phyloP scores from a whole-genome alignment of 331 rosid genomes.

The Acacia pycnantha region DNA sequence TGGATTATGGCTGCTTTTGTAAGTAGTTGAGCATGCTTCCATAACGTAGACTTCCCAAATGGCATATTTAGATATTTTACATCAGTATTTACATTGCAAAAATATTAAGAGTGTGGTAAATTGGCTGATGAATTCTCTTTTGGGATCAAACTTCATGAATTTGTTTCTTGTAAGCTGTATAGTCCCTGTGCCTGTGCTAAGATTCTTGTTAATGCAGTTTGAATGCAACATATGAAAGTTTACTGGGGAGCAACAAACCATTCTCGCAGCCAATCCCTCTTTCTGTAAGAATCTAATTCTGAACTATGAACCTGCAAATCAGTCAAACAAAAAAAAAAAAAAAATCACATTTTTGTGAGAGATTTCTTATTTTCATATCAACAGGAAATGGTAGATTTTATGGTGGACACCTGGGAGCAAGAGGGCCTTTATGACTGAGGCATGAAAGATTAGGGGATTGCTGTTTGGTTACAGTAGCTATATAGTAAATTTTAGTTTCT shows the following conservation, averaged over 20 bases:
- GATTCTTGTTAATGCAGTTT: constrained; percentile 56
- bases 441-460: constrained; percentile 11
- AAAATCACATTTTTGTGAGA: no score
- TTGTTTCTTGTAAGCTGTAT: constrained; percentile 1
- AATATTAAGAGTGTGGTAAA: background rate
- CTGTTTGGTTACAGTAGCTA: constrained; percentile 13
- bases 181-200: constrained; percentile 36
- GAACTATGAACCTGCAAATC: background rate
- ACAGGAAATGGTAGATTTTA: constrained; percentile 93
- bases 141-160: constrained; percentile 22
- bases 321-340: no score
- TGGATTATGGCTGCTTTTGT: background rate
- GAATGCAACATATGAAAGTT: constrained; percentile 67
- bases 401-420: constrained; percentile 81
- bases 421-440: constrained; percentile 69
- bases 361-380: background rate
- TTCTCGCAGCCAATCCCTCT: constrained; percentile 68
- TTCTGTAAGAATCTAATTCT: constrained; percentile 45
- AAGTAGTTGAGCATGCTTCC: background rate
- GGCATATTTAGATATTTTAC: background rate
- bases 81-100: background rate
- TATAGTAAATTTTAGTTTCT: constrained; percentile 22
- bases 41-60: background rate
- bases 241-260: constrained; percentile 74
- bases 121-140: constrained; percentile 2